Percentiles rank a stretch among this genome's conserved stretches.
phyloP scores from a whole-genome alignment of 2,329 filamentous ascomycete species.

The Curvularia spicifera region DNA sequence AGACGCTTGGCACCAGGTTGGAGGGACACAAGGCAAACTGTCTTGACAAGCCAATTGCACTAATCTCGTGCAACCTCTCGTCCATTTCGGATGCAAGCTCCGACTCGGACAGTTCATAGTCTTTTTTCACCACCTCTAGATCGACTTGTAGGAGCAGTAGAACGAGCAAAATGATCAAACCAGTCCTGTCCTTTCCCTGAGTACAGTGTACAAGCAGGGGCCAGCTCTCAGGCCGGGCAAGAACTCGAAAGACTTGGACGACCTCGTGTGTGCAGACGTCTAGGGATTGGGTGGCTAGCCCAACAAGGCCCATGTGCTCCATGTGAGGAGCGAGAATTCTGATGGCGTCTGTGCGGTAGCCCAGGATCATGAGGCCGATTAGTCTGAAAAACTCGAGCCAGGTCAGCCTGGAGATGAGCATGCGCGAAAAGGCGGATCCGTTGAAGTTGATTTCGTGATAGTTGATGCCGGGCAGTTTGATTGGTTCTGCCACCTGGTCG shows the following conservation, averaged over 20 bases:
- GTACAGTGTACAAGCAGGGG: conserved; percentile 82
- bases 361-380: conserved; percentile 66
- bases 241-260: conserved; percentile 58
- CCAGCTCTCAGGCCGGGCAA: conserved; percentile 58
- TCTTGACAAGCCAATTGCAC: conserved; percentile 71
- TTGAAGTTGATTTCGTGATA: conserved; percentile 77
- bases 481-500: conserved; percentile 59
- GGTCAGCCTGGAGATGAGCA: conserved; percentile 70
- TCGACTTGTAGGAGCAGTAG: conserved; percentile 69
- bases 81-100: conserved; percentile 68
- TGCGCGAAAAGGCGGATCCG: conserved; percentile 71
- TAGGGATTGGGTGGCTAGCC: conserved; percentile 72
- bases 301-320: conserved; percentile 72
- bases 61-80: conserved; percentile 70
- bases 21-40: conserved; percentile 69
- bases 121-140: conserved; percentile 66
- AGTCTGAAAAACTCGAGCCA: conserved; percentile 71
- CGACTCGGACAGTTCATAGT: conserved; percentile 72
- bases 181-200: conserved; percentile 86
- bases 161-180: conserved; percentile 71
- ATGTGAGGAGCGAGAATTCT: conserved; percentile 73
- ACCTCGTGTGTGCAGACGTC: conserved; percentile 71
- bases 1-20: conserved; percentile 67
- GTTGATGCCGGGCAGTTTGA: conserved; percentile 67
- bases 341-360: conserved; percentile 73